Evolutionary conservation across 768 basidiomycete genomes (phyloP), one percentile per base, ranked within the genome.

Genomic region (Russula earlei): DNA sequence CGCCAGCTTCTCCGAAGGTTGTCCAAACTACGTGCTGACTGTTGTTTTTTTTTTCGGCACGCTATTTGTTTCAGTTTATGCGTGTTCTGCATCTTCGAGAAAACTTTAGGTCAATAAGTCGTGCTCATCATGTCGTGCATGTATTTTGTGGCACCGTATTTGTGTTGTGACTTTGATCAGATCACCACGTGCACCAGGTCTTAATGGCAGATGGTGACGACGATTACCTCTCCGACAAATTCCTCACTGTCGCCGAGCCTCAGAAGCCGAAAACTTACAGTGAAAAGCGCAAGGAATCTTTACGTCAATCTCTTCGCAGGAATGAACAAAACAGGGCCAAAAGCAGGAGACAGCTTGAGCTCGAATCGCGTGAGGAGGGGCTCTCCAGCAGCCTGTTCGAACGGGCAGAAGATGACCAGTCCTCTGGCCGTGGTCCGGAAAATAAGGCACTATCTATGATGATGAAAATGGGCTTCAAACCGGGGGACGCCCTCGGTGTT

Each of bases 391-490:
- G 84, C 69, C 79, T 92, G 20, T 91, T 93, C 63, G 85, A 88
- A 64, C 76, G 80, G 41, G 86, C 85, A 22, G 75, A 78, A 66
- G 85, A 88, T 65, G 79, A 81, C 59, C 76, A 76, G 56, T 73
- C 71, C 19, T 63, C 67, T 43, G 82, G 79, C 6, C 65, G 74
- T 20, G 71, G 72, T 40, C 69, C 73, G 50, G 75, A 77, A 41
- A 91, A 80, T 72, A 92, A 91, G 67, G 91, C 90, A 8, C 72
- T 92, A 52, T 77, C 80, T 15, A 91, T 93, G 74, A 93, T 93
- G 91, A 82, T 87, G 78, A 91, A 87, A 72, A 92, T 92, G 91
- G 91, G 91, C 1, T 93, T 89, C 73, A 85, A 85, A 70, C 82
- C 87, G 2, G 91, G 91, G 15, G 82, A 91, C 67, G 75, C 87